A percentile compares a stretch with the other conserved stretches of the same genome.
Evolutionary conservation across 371 early-diverging fungal species (phyloP).

Genomic region (Coemansia sp.): DNA sequence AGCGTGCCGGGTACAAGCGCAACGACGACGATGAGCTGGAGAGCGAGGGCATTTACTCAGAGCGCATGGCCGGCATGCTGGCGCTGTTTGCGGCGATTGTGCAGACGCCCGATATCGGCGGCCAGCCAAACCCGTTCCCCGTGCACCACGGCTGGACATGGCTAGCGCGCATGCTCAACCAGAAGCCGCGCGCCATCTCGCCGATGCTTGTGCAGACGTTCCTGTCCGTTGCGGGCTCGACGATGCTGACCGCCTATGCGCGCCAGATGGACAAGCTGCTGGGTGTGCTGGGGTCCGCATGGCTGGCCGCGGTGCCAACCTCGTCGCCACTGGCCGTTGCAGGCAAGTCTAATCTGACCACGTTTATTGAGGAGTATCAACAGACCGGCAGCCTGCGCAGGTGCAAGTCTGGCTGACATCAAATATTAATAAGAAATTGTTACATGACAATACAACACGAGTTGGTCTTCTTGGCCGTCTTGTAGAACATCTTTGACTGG

Average conservation of each 20-base stretch:
- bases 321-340: constrained; percentile 26
- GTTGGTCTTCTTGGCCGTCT: constrained; percentile 97
- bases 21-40: constrained; percentile 59
- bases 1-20: constrained; percentile 57
- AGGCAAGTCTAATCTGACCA: constrained; percentile 24
- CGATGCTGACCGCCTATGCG: constrained; percentile 40
- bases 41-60: constrained; percentile 62
- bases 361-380: constrained; percentile 26
- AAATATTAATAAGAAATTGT: too few relatives aligned
- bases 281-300: constrained; percentile 12
- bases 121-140: constrained; percentile 58
- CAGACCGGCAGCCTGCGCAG: constrained; percentile 20
- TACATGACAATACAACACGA: constrained; percentile 68
- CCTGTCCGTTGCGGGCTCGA: constrained; percentile 56
- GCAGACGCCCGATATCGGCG: constrained; percentile 56
- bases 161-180: constrained; percentile 75
- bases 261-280: constrained; percentile 34
- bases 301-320: constrained; percentile 14
- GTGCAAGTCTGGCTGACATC: not conserved
- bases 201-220: constrained; percentile 66
- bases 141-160: constrained; percentile 76
- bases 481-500: constrained; percentile 97
- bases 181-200: constrained; percentile 71
- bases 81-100: constrained; percentile 76
- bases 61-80: constrained; percentile 71